Conservation (phyloP, 176 grass and related monocot species). For the Pharus latifolius region DNA sequence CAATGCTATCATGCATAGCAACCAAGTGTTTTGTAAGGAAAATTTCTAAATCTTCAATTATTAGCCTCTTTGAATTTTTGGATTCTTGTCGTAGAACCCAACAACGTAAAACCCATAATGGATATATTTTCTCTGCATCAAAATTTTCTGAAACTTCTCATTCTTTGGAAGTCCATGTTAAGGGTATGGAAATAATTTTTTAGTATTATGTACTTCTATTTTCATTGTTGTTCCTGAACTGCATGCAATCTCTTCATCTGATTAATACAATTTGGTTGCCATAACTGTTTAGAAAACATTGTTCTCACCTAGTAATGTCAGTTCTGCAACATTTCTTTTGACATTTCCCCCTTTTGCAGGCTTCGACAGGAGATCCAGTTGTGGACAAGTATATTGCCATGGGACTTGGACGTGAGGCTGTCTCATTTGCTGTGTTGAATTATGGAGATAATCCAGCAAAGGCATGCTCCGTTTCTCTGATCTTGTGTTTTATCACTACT, state of each 20-base stretch:
- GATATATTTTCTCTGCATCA: no score
- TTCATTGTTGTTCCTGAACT: not conserved
- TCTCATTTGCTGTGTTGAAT: constrained; percentile 82
- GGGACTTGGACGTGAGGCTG: constrained; percentile 77
- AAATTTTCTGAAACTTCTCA: not conserved
- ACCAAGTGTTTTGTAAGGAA: no score
- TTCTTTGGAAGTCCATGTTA: not conserved
- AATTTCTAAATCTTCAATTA: no score
- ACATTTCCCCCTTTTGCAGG: constrained; percentile 31
- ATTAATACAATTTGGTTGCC: not conserved
- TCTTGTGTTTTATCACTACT: not conserved
- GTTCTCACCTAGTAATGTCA: not conserved
- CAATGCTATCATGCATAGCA: no score
- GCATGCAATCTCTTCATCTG: not conserved
- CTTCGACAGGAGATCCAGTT: constrained; percentile 58
- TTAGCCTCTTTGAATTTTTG: no score
- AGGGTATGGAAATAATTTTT: no score
- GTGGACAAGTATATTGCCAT: constrained; percentile 78
- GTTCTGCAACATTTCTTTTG: not conserved
- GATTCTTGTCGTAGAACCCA: no score
- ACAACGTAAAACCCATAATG: no score
- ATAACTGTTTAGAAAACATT: not conserved
- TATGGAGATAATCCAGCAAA: constrained; percentile 80
- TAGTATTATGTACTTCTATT: not conserved
- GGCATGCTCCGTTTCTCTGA: constrained; percentile 21